phyloP scores from a whole-genome alignment of 2,329 filamentous ascomycete genomes.

The Rutstroemia sp. region DNA sequence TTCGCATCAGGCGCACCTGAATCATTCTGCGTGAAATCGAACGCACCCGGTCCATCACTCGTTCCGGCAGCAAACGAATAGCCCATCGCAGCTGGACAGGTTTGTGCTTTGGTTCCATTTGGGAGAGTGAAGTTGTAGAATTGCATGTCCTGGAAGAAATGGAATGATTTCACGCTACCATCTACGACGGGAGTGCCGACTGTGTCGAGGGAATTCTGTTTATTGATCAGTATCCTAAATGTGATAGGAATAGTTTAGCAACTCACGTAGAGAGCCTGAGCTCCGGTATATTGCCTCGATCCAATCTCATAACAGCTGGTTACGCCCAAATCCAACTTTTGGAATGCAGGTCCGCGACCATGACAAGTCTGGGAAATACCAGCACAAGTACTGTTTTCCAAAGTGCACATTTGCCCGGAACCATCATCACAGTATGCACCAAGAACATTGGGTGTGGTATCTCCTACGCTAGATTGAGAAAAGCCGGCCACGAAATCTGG shows the following conservation, averaged over 20 bases:
- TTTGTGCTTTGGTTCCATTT: slow-evolving; percentile 62
- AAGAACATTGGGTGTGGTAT: slow-evolving; percentile 79
- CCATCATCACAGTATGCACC: slow-evolving; percentile 88
- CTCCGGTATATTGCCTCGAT: slow-evolving; percentile 56
- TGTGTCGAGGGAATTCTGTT: slow-evolving; percentile 23
- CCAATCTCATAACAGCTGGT: slow-evolving; percentile 73
- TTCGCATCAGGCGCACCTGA: slow-evolving; percentile 58
- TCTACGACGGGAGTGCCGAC: slow-evolving; percentile 44
- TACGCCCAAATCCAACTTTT: slow-evolving; percentile 60
- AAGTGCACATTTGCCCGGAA: slow-evolving; percentile 60
- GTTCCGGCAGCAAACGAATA: slow-evolving; percentile 93
- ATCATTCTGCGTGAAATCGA: slow-evolving; percentile 89
- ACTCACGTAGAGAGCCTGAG: slow-evolving; percentile 45
- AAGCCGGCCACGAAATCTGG: slow-evolving; percentile 80
- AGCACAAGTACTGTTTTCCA: slow-evolving; percentile 74
- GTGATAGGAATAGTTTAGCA: too few species aligned
- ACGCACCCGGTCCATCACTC: slow-evolving; percentile 81
- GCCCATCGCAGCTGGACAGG: slow-evolving; percentile 81
- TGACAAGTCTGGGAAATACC: slow-evolving; percentile 54
- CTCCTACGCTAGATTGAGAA: slow-evolving; percentile 84
- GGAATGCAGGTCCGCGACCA: slow-evolving; percentile 62
- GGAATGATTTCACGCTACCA: slow-evolving; percentile 68
- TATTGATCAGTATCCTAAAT: neutral
- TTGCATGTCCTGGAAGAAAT: slow-evolving; percentile 78
- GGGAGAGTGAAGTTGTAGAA: slow-evolving; percentile 65